Percentiles rank a stretch among this genome's conserved stretches.
These are phyloP conservation scores for Komagataella ulmi DNA, from an alignment of 805 yeast species.

Conservation along the genomic window DNA sequence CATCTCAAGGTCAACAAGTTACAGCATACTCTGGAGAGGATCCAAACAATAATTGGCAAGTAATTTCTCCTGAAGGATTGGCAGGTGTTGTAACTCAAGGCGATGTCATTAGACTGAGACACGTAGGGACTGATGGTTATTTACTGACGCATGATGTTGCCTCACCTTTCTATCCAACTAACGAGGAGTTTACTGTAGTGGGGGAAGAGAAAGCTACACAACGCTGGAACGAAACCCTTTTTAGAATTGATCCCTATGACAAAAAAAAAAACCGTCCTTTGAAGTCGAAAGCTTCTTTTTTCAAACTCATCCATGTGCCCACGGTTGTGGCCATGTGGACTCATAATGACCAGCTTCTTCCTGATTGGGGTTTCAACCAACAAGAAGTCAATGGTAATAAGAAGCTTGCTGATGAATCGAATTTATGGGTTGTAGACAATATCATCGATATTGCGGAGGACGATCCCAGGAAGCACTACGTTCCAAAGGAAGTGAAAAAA, in stretches of 20 bases:
- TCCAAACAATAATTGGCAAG: constrained; percentile 73
- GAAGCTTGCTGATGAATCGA: constrained; percentile 50
- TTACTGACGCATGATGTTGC: constrained; percentile 92
- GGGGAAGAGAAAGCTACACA: constrained; percentile 41
- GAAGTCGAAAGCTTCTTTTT: constrained; percentile 55
- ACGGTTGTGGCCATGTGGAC: constrained; percentile 94
- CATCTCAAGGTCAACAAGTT: constrained; percentile 91
- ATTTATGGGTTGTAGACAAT: constrained; percentile 64
- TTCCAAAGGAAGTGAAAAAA: constrained; percentile 47
- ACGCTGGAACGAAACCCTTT: constrained; percentile 62
- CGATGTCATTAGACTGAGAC: constrained; percentile 68
- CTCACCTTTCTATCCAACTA: constrained; percentile 83
- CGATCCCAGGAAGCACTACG: constrained; percentile 49
- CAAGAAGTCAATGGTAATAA: constrained; percentile 95
- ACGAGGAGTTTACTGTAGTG: constrained; percentile 83
- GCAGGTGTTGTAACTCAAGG: constrained; percentile 46
- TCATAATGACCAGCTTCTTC: constrained; percentile 67
- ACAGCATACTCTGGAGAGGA: constrained; percentile 52
- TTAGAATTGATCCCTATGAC: constrained; percentile 52
- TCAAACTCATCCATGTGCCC: constrained; percentile 69
- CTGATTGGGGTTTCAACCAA: constrained; percentile 91
- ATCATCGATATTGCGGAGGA: constrained; percentile 39
- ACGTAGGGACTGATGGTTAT: constrained; percentile 66
- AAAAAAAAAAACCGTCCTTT: constrained; percentile 36
- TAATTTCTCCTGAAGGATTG: constrained; percentile 44